Evolutionary conservation across 2,329 filamentous ascomycete species (phyloP).

Genomic region (Colletotrichum sp.): DNA sequence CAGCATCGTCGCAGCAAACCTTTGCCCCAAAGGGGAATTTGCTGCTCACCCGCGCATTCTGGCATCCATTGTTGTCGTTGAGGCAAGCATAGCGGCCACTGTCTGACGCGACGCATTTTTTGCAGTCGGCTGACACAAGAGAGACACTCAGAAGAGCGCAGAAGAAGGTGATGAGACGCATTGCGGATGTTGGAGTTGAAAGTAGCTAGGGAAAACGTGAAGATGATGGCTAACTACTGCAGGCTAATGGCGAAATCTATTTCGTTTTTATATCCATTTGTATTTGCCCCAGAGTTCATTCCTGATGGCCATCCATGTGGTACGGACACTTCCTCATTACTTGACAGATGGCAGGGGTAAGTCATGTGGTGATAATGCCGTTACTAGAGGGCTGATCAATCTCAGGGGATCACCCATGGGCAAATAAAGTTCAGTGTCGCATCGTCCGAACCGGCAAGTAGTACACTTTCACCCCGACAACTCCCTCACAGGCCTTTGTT

Average conservation of each 20-base stretch:
- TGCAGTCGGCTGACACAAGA: not conserved
- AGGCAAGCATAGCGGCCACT: not conserved
- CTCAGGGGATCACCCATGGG: not conserved
- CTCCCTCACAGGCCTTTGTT: not conserved
- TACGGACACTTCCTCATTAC: not conserved
- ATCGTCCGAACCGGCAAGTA: not conserved
- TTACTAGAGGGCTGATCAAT: not conserved
- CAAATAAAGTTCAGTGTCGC: not conserved
- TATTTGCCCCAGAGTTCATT: not conserved
- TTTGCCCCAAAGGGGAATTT: not conserved
- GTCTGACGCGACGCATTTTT: not conserved
- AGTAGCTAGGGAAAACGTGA: rapidly evolving
- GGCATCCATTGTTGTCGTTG: not conserved
- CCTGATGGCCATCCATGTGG: not conserved
- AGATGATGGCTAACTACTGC: not conserved
- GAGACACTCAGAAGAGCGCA: not conserved
- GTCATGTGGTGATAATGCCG: not conserved
- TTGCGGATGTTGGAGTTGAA: not conserved
- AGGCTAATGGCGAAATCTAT: not conserved
- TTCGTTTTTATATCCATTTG: not conserved
- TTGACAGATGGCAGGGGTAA: not conserved
- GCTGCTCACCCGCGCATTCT: not conserved
- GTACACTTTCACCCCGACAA: not conserved
- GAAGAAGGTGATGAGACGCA: not conserved
- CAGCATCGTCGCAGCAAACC: not conserved